phyloP scores from a whole-genome alignment of 371 early-diverging fungal genomes.

The Mortierella sp. region DNA sequence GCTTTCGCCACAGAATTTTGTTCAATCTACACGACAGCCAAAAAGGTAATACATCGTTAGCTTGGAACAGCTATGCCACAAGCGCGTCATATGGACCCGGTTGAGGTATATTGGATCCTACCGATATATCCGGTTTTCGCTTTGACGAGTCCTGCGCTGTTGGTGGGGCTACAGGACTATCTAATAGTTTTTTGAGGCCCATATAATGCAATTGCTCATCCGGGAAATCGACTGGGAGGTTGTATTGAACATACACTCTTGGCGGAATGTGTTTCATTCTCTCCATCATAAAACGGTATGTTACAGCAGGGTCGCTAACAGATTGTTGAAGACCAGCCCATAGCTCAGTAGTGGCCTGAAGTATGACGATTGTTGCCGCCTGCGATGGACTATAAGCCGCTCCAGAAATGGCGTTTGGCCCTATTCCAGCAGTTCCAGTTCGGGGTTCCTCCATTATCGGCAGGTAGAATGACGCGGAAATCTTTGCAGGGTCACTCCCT shows the following conservation, averaged over 20 bases:
- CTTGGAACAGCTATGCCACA: background rate
- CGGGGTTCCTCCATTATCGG: slow-evolving; percentile 27
- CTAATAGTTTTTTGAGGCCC: slow-evolving; percentile 34
- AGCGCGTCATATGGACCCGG: background rate
- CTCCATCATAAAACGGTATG: slow-evolving; percentile 49
- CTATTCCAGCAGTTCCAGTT: background rate
- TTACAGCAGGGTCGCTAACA: slow-evolving; percentile 34
- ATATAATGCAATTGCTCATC: slow-evolving; percentile 34
- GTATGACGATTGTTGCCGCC: slow-evolving; percentile 48
- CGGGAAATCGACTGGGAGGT: slow-evolving; percentile 36
- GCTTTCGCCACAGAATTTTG: background rate
- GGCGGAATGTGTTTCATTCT: slow-evolving; percentile 49
- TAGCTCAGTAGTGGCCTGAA: slow-evolving; percentile 32
- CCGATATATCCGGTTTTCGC: slow-evolving; percentile 17
- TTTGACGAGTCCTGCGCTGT: slow-evolving; percentile 32
- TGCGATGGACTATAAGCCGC: slow-evolving; percentile 24
- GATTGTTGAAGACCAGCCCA: slow-evolving; percentile 40
- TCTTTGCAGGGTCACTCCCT: slow-evolving; percentile 24
- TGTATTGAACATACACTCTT: slow-evolving; percentile 42
- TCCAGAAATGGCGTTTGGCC: background rate
- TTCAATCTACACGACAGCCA: background rate
- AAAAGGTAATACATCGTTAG: background rate
- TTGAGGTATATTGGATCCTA: slow-evolving; percentile 9
- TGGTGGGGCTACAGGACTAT: slow-evolving; percentile 32
- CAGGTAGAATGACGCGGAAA: slow-evolving; percentile 47